Base-by-base conservation (phyloP, 2,329 filamentous ascomycete species). In the Phyllosticta citrichinensis region DNA sequence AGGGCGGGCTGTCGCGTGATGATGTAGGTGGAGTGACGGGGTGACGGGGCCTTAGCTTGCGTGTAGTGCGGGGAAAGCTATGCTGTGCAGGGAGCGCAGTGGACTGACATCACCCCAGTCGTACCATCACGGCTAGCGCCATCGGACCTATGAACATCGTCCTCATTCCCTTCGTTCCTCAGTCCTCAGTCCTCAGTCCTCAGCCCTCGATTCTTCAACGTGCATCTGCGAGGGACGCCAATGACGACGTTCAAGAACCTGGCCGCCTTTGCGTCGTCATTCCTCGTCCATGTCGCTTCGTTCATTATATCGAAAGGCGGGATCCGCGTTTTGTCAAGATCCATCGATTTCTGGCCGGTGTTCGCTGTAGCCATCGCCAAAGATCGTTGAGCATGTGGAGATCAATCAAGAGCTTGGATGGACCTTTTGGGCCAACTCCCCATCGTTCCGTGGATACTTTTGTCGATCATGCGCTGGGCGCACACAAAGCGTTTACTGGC, bases 1-100 rank as follows among this genome's bases (percentile, higher is more conserved):
- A 60, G 50, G 52, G 57, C 52, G 14, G 14, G 22, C 57, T 51
- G 52, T 60, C 52, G 52, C 57, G 57, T 59, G 57, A 59, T 52
- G 40, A 47, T 47, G n/a, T 47, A 22, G 2, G 40, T 47, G 40
- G 40, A 47, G 40, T 47, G 40, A 47, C 40, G 40, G 40, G 40
- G 40, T 47, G 40, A 47, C 17, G 40, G 40, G 40, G 40, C 40
- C 17, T 17, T 19, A 1, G 40, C 14, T 47, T 47, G 40, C 40
- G 40, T 47, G 8, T 47, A n/a, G 17, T 47, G 40, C 40, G 40
- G 40, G 40, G 40, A 30, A 47, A 47, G 40, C 12, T 47, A 47
- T 47, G 40, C 12, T 47, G 19, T 47, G 40, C 40, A 47, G 40
- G 40, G 40, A 47, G 40, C 35, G 17, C 35, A 40, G 22, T 40